Percentiles rank a stretch among this genome's conserved stretches.
Conservation (phyloP, 176 grass and related monocot species). For the Eragrostis nindensis region DNA sequence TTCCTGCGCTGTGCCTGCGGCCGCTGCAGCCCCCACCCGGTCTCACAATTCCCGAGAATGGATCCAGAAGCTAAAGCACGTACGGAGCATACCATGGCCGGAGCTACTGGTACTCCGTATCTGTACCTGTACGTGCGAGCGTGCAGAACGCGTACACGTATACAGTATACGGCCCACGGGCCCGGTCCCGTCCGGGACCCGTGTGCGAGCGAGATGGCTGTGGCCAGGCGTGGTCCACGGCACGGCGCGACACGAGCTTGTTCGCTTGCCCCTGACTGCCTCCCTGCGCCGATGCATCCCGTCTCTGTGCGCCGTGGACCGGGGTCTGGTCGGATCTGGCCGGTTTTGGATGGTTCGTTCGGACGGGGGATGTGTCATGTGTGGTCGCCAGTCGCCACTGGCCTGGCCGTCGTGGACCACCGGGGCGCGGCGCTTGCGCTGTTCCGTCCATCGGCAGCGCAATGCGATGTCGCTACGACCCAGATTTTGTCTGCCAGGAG, state of each 20-base stretch:
- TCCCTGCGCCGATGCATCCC: slow-evolving; percentile 39
- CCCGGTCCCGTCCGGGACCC: not conserved
- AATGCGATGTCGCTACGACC: slow-evolving; percentile 7
- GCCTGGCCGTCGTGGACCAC: slow-evolving; percentile 26
- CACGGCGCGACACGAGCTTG: slow-evolving; percentile 17
- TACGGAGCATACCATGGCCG: not conserved
- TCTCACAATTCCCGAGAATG: slow-evolving; percentile 39
- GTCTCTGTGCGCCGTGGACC: slow-evolving; percentile 63
- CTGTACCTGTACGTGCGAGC: slow-evolving; percentile 10
- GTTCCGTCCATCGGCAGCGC: not conserved
- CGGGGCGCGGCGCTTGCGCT: not conserved
- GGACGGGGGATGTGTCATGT: not conserved
- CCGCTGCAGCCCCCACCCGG: not conserved
- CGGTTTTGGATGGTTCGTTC: slow-evolving; percentile 19
- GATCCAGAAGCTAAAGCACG: slow-evolving; percentile 46
- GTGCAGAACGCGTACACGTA: not conserved
- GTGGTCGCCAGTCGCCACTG: not conserved
- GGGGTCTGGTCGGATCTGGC: slow-evolving; percentile 67
- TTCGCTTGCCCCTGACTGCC: slow-evolving; percentile 40
- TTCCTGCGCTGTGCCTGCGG: slow-evolving; percentile 24
- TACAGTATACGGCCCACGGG: slow-evolving; percentile 2
- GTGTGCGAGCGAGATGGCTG: slow-evolving; percentile 9
- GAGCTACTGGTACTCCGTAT: not conserved
- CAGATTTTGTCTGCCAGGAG: slow-evolving; percentile 14
- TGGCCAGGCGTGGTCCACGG: slow-evolving; percentile 38